Base-by-base conservation (phyloP, 805 yeast genomes). In the Clavispora fructus region DNA sequence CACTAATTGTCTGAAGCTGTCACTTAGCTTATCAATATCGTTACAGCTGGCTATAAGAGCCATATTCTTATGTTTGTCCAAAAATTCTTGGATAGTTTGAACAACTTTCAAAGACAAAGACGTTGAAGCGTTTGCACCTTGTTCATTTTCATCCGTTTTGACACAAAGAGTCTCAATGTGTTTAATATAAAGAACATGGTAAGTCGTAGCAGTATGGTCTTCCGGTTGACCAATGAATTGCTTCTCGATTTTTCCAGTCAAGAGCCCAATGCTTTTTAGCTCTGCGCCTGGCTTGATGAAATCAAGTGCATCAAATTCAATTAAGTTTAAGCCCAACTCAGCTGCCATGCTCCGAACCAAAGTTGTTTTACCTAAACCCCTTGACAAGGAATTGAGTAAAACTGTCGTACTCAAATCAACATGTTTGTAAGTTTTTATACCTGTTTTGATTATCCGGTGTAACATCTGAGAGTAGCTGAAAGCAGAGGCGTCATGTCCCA, bases 351-450 rank as follows among this genome's bases (percentile, higher is more conserved):
- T 77, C 42, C 74, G 63, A 0, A 88, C 79, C 23, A 87, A 57
- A 0, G 84, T 79, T 0, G 85, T 61, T 58, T 92, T 92, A 0
- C 99, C 99, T 7, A 87, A 80, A 8, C 86, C 89, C 44, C 95
- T 70, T 28, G 82, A 77, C 55, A 80, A 67, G 4, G 97, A 87
- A 42, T 76, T 78, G 19, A 94, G 60, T 25, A 90, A 60, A 0
- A 90, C 66, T 0, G 88, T 75, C 0, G 95, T 83, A 41, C 74
- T 75, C 30, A 87, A 57, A 2, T 71, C 63, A 1, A 69, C 59
- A 14, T 61, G 62, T 4, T 69, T 56, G 17, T 51, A 68, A 16
- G 50, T 49, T 3, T 51, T 49, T 35, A 75, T 63, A 3, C 81
- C 71, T 0, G 95, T 80, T 14, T 64, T 61, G 2, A 90, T 58